These are phyloP conservation scores for Paramecium sexaurelia DNA, from an alignment of 73 alveolate genomes.

Conservation along the genomic window DNA sequence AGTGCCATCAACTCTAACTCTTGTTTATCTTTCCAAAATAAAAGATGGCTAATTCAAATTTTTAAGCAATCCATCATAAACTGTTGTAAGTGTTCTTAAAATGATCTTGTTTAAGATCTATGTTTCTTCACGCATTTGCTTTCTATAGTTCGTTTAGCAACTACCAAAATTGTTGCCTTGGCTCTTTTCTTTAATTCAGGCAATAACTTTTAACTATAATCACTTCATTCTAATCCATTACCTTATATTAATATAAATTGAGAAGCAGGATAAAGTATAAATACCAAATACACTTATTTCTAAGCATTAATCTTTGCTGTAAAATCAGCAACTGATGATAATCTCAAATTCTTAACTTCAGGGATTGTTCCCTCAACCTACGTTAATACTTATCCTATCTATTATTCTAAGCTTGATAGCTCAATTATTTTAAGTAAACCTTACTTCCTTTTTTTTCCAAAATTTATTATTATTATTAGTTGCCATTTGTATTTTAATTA, in stretches of 20 bases:
- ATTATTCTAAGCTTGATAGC: background rate
- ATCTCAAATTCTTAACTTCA: background rate
- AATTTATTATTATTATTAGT: background rate
- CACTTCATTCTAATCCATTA: background rate
- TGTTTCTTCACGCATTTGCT: conserved; percentile 60
- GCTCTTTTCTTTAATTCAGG: conserved; percentile 60
- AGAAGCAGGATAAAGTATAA: background rate
- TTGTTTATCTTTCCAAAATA: conserved; percentile 56
- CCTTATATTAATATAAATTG: background rate
- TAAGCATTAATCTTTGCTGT: background rate
- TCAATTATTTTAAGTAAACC: background rate
- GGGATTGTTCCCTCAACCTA: background rate
- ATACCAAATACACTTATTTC: background rate
- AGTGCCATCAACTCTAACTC: conserved; percentile 56
- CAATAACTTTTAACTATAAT: background rate
- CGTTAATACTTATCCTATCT: background rate
- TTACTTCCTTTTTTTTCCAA: conserved; percentile 24
- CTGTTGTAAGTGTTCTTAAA: conserved; percentile 57
- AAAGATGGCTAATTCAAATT: conserved; percentile 11
- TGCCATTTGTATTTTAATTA: background rate
- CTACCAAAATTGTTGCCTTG: conserved; percentile 52
- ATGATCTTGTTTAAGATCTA: conserved; percentile 54
- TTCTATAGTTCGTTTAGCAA: conserved; percentile 51
- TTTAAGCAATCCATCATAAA: conserved; percentile 62
- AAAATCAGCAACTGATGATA: conserved; percentile 1